Base-by-base conservation (phyloP, 495 filamentous ascomycete species). In the Penicillium coprophilum region DNA sequence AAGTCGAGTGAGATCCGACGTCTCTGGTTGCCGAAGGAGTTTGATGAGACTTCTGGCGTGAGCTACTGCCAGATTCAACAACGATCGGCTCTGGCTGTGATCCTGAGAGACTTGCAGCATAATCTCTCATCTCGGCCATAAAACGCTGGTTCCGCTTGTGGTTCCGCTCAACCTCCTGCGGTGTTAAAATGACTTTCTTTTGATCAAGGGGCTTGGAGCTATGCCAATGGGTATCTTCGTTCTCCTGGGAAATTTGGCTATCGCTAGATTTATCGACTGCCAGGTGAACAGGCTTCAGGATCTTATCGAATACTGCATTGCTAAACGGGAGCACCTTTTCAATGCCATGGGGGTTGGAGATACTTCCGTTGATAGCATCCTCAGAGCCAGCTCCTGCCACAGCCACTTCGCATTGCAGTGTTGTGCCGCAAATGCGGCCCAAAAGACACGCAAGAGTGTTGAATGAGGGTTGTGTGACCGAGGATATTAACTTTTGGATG, bases 161-260 rank as follows among this genome's bases (percentile, higher is more conserved):
- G 24, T 28, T 17, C 43, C 46, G 50, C 32, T 34, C 44, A 24
- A 31, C 38, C 11, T 60, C 52, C 46, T 53, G n/a, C 19, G 36
- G 21, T 0, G 58, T 50, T 30, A 60, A 41, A 21, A 30, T 30
- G 12, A 6, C 23, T 50, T 19, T 39, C 58, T 79, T 82, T 0
- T 65, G 60, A 53, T 79, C 77, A 9, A 88, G 40, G 1, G 70
- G 73, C 28, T 71, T 78, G 36, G 80, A 81, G 55, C 84, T 86
- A 59, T 89, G 86, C 86, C 84, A 88, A 64, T 90, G 85, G 2
- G 75, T 74, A 1, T 83, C 58, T 50, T 90, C 87, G 44, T 73
- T 70, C 7, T 85, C 69, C 28, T 59, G 56, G 0, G 65, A 64
- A 19, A 49, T 21, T 13, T 53, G 50, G 7, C n/a, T 19, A 15